Base-by-base conservation (phyloP, 225 moss, liverwort and hornwort species). In the Physcomitrellopsis africana region DNA sequence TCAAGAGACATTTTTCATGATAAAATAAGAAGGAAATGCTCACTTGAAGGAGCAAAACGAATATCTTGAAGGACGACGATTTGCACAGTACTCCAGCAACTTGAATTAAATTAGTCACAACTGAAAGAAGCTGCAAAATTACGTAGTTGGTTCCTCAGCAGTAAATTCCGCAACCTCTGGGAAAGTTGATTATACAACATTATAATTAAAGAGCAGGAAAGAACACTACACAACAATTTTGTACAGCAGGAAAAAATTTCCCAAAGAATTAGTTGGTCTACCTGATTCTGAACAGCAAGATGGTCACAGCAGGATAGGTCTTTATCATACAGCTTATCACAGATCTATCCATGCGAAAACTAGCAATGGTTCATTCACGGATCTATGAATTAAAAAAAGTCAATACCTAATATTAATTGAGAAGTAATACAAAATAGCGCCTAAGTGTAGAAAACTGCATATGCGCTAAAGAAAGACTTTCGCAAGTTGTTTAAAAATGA, bases 81-180 rank as follows among this genome's bases (percentile, higher is more conserved):
- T 81, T 77, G 81, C 92, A 89, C 57, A 84, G 68, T 48, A 20
- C 54, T 63, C 86, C 89, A 9, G 87, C 92, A 52, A 88, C 90
- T 81, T 76, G 68, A 63, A 93, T 81, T 26, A 96, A 79, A 76
- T 93, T 96, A 42, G 82, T 89, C 63, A 96, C 7, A 68, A 93
- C 93, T 57, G 92, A 81, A 77, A 96, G 85, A 60, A 96, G 93
- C 96, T 96, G 93, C 73, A 76, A 89, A 43, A 77, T 68, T 32
- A 5, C 60, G 68, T 7, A 60, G 62, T 51, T 48, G 62, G 5
- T 67, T 49, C 57, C 18, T 67, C 49, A 51, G 11, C 32, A 29
- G 24, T 15, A 69, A 58, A 37, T 8, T 60, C 15, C 27, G 11
- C 7, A 37, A 37, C 7, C 32, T 37, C 32, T 37, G 24, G 24